Percentiles rank a stretch among this genome's conserved stretches.
Evolutionary conservation across 2,329 filamentous ascomycete species (phyloP).

Genomic region (Pseudocercospora ulei): DNA sequence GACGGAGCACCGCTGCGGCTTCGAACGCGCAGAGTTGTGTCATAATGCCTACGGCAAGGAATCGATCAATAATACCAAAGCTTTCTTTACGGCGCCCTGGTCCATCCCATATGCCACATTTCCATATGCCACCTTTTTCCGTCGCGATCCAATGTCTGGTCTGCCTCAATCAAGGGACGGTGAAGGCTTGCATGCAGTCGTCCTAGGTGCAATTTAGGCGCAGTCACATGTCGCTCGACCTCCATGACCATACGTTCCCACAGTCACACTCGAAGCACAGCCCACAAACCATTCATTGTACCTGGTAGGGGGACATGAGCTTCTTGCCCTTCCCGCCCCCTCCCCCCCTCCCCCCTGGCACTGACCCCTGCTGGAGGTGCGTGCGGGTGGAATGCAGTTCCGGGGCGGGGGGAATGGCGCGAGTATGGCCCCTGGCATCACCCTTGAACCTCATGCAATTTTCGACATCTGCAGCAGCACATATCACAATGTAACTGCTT

Average conservation of each 20-base stretch:
- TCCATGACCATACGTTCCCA: too few relatives aligned
- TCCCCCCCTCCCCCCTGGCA: slow-evolving; percentile 7
- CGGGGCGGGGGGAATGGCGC: slow-evolving; percentile 8
- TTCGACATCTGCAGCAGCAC: slow-evolving; percentile 1
- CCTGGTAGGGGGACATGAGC: too few relatives aligned
- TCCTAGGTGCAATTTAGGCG: too few relatives aligned
- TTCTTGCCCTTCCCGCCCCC: too few relatives aligned
- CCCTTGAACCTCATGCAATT: slow-evolving; percentile 9
- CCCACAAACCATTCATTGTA: too few relatives aligned
- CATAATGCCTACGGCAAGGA: slow-evolving; percentile 6
- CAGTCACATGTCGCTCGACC: too few relatives aligned
- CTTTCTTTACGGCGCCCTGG: slow-evolving; percentile 2
- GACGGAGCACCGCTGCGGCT: slow-evolving; percentile 8
- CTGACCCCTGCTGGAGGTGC: slow-evolving; percentile 1
- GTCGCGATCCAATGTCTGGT: too few relatives aligned
- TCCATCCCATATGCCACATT: not conserved
- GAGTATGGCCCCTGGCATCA: slow-evolving; percentile 6
- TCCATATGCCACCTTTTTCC: too few relatives aligned
- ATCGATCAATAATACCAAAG: slow-evolving; percentile 15
- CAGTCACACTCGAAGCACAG: too few relatives aligned
- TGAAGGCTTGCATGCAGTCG: too few relatives aligned
- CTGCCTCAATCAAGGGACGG: too few relatives aligned
- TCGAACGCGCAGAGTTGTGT: slow-evolving; percentile 1
- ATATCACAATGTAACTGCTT: slow-evolving; percentile 11
- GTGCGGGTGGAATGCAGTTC: slow-evolving; percentile 9